Conservation (phyloP, 495 filamentous ascomycete species). For the Apodospora peruviana region DNA sequence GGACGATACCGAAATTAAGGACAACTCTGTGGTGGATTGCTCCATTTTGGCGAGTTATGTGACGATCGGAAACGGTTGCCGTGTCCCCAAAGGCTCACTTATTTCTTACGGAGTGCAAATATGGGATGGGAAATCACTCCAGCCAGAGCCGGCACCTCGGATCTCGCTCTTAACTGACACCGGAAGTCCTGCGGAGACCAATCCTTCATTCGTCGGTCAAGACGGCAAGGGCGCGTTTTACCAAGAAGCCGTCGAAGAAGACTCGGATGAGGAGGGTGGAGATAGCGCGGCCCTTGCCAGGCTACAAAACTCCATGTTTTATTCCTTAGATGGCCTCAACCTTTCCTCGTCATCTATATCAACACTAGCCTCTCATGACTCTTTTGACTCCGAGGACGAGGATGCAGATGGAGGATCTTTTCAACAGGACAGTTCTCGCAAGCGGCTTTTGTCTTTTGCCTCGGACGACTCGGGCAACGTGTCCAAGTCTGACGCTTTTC, state of each 20-base stretch:
- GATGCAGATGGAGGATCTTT: slow-evolving; percentile 12
- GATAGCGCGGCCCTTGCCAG: slow-evolving; percentile 28
- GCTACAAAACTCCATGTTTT: slow-evolving; percentile 51
- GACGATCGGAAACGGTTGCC: slow-evolving; percentile 64
- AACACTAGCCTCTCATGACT: slow-evolving; percentile 37
- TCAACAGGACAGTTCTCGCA: slow-evolving; percentile 21
- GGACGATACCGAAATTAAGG: slow-evolving; percentile 73
- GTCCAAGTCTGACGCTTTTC: slow-evolving; percentile 59
- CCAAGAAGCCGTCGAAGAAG: slow-evolving; percentile 40
- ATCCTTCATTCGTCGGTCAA: slow-evolving; percentile 51
- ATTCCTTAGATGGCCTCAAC: slow-evolving; percentile 61
- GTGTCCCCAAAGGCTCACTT: slow-evolving; percentile 64
- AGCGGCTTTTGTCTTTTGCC: slow-evolving; percentile 46
- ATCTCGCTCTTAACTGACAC: slow-evolving; percentile 33
- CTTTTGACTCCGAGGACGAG: slow-evolving; percentile 34
- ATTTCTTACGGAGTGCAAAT: slow-evolving; percentile 76
- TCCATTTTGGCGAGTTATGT: slow-evolving; percentile 72
- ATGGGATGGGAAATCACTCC: slow-evolving; percentile 43
- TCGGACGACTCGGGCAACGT: slow-evolving; percentile 41
- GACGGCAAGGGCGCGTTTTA: slow-evolving; percentile 47
- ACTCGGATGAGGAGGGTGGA: slow-evolving; percentile 47
- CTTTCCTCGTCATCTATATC: slow-evolving; percentile 77
- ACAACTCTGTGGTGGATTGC: slow-evolving; percentile 61
- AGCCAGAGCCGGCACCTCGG: slow-evolving; percentile 17
- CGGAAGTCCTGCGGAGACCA: slow-evolving; percentile 40